These are phyloP conservation scores for Polyporus arcularius DNA, from an alignment of 768 basidiomycete genomes.

Conservation along the genomic window DNA sequence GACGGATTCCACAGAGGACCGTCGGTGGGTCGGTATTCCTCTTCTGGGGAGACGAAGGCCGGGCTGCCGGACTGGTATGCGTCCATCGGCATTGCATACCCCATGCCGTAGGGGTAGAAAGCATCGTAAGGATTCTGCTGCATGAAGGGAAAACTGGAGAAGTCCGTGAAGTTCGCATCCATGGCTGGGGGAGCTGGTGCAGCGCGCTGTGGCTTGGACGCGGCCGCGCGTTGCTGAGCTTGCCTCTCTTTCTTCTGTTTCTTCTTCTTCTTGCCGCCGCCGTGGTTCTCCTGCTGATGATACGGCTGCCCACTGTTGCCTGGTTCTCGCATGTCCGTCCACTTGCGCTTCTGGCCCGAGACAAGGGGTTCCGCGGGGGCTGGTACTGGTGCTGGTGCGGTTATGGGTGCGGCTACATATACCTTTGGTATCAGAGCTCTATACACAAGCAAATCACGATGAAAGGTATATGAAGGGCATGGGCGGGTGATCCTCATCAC, in stretches of 20 bases:
- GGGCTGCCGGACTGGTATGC: not conserved
- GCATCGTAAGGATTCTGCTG: not conserved
- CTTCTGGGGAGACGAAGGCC: not conserved
- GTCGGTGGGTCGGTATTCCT: not conserved
- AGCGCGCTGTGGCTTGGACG: not conserved
- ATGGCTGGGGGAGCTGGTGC: too few species aligned
- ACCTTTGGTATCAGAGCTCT: too few species aligned
- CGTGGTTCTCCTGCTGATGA: not conserved
- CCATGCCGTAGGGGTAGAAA: not conserved
- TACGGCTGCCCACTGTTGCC: not conserved
- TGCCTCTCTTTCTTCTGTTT: conserved; percentile 14
- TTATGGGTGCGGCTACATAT: not conserved
- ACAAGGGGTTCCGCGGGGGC: not conserved
- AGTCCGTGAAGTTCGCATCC: not conserved
- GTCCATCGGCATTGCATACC: not conserved
- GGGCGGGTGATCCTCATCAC: too few species aligned
- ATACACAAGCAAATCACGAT: not conserved
- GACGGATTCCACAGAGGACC: not conserved
- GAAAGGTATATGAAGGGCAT: too few species aligned
- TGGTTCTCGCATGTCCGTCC: conserved; percentile 1
- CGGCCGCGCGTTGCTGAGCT: not conserved
- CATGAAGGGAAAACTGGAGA: not conserved
- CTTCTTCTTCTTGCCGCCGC: conserved; percentile 17
- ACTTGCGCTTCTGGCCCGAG: conserved; percentile 19
- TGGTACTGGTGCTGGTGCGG: not conserved